Conservation (phyloP, 148 eudicot species). For the Gaultheria prostrata region DNA sequence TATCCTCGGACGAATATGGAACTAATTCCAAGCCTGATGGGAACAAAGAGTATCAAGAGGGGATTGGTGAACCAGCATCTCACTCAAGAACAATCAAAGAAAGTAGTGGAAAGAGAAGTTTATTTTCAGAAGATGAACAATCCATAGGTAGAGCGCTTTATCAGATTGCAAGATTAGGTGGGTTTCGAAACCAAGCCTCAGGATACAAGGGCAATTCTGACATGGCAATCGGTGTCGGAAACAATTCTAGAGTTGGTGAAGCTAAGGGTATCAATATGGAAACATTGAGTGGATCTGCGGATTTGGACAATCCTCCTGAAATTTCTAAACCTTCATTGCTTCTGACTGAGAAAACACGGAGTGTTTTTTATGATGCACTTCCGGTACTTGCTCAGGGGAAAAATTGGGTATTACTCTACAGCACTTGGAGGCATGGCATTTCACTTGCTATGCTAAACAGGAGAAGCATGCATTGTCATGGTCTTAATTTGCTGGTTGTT, state of each 20-base stretch:
- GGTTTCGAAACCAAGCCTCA: slow-evolving; percentile 51
- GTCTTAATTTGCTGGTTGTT: slow-evolving; percentile 86
- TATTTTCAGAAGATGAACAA: slow-evolving; percentile 70
- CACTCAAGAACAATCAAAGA: slow-evolving; percentile 33
- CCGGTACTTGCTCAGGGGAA: slow-evolving; percentile 69
- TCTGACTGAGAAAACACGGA: slow-evolving; percentile 58
- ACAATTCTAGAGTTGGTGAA: slow-evolving; percentile 27
- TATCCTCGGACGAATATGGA: slow-evolving; percentile 45
- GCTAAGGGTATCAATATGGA: slow-evolving; percentile 33
- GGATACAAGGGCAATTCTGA: slow-evolving; percentile 41
- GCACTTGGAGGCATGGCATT: slow-evolving; percentile 97
- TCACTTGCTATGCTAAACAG: slow-evolving; percentile 84
- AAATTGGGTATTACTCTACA: slow-evolving; percentile 89
- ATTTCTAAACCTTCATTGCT: slow-evolving; percentile 76
- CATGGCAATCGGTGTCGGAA: slow-evolving; percentile 27
- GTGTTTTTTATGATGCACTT: slow-evolving; percentile 56
- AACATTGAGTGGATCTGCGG: slow-evolving; percentile 30
- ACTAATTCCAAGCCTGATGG: slow-evolving; percentile 24
- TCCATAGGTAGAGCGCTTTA: slow-evolving; percentile 74
- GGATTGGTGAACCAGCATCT: slow-evolving; percentile 28
- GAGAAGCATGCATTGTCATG: slow-evolving; percentile 79
- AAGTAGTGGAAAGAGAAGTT: slow-evolving; percentile 57
- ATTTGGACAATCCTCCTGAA: slow-evolving; percentile 53
- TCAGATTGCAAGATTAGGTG: slow-evolving; percentile 51
- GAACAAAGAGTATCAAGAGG: slow-evolving; percentile 28